A percentile compares a stretch with the other conserved stretches of the same genome.
phyloP scores from a whole-genome alignment of 2,329 filamentous ascomycete genomes.

The Ophiostoma himal-ulmi region DNA sequence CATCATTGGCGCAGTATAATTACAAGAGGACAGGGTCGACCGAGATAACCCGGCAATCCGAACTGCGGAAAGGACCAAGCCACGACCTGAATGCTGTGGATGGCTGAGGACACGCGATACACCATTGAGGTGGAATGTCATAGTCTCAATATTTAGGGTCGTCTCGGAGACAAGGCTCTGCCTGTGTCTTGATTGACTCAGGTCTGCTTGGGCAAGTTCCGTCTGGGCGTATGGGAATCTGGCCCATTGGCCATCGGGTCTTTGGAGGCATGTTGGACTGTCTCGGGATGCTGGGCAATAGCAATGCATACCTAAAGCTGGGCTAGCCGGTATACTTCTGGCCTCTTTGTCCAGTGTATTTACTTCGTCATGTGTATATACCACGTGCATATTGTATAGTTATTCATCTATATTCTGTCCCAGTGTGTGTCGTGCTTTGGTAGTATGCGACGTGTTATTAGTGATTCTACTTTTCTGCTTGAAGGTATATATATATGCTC shows the following conservation, averaged over 20 bases:
- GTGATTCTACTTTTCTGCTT: background rate
- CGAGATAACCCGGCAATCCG: background rate
- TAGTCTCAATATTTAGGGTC: background rate
- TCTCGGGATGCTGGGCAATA: background rate
- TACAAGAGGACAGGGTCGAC: background rate
- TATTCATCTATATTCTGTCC: constrained; percentile 21
- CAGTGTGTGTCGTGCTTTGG: background rate
- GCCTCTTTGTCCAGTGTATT: constrained; percentile 5
- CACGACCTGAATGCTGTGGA: background rate
- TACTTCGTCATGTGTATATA: constrained; percentile 22
- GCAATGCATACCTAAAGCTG: background rate
- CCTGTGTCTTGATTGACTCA: background rate
- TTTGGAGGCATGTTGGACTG: background rate
- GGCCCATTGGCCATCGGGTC: too few species aligned
- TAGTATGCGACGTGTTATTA: background rate
- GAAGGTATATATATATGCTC: too few species aligned
- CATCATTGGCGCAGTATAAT: constrained; percentile 17
- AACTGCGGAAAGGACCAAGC: background rate
- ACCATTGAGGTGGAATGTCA: background rate
- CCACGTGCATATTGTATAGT: constrained; percentile 25
- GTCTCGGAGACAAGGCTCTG: constrained; percentile 2
- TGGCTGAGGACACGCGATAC: background rate
- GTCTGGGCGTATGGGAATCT: background rate
- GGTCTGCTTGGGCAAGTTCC: background rate
- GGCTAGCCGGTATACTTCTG: background rate